Evolutionary conservation across 2,329 filamentous ascomycete genomes (phyloP).

Genomic region (Davidsoniella neocaledoniae): DNA sequence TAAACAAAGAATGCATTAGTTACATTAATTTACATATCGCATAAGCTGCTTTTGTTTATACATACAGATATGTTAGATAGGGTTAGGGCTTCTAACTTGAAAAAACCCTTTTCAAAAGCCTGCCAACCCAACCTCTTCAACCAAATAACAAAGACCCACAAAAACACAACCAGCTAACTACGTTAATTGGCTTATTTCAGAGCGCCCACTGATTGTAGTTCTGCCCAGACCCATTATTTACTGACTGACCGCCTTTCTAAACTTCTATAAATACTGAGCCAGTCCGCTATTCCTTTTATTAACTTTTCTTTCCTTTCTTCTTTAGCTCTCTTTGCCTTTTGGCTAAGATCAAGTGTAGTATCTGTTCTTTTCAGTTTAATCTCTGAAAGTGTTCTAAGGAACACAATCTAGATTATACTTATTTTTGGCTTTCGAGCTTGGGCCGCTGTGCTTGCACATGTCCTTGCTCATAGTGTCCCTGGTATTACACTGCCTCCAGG

Average conservation of each 20-base stretch:
- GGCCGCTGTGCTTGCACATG: slow-evolving; percentile 13
- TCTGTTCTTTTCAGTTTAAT: slow-evolving; percentile 98
- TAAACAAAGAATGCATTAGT: too few relatives aligned
- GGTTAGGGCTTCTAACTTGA: too few relatives aligned
- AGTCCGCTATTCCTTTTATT: slow-evolving; percentile 56
- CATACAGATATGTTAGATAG: too few relatives aligned
- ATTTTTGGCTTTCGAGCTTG: slow-evolving; percentile 33
- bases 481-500: slow-evolving; percentile 30
- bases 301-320: slow-evolving; percentile 48
- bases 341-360: slow-evolving; percentile 91
- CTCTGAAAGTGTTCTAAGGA: slow-evolving; percentile 68
- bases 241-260: neutral
- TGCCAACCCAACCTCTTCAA: too few relatives aligned
- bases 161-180: too few relatives aligned
- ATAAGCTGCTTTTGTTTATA: too few relatives aligned
- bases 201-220: neutral
- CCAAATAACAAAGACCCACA: too few relatives aligned
- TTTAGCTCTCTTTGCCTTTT: slow-evolving; percentile 25
- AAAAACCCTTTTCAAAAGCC: too few relatives aligned
- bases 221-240: neutral
- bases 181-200: neutral
- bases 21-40: too few relatives aligned
- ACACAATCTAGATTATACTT: slow-evolving; percentile 64
- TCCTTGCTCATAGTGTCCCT: slow-evolving; percentile 17
- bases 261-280: slow-evolving; percentile 31